These are phyloP conservation scores for Penicillium pancosmium DNA, from an alignment of 495 filamentous ascomycete genomes.

Conservation along the genomic window DNA sequence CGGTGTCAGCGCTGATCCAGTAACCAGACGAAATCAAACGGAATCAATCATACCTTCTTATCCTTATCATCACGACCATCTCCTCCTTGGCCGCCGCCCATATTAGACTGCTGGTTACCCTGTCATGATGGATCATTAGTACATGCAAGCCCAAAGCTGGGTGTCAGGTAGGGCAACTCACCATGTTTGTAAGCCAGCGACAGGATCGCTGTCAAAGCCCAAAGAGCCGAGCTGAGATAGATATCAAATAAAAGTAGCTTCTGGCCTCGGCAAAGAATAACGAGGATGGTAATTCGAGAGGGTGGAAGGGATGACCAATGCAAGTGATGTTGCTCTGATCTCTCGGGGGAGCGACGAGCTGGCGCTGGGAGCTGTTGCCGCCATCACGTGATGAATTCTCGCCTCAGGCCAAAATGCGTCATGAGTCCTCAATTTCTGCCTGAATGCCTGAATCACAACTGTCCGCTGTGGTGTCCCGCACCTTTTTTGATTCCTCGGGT, in stretches of 20 bases:
- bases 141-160: constrained; percentile 6
- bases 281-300: constrained; percentile 8
- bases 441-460: constrained; percentile 20
- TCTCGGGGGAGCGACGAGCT: constrained; percentile 27
- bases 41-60: constrained; percentile 73
- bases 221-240: constrained; percentile 3
- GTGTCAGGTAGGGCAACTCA: constrained; percentile 27
- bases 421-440: constrained; percentile 13
- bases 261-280: constrained; percentile 5
- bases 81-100: constrained; percentile 70
- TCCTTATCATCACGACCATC: constrained; percentile 88
- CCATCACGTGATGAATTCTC: constrained; percentile 22
- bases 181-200: constrained; percentile 39
- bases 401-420: constrained; percentile 31
- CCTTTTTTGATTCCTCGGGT: constrained; percentile 7
- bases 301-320: constrained; percentile 27
- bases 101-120: constrained; percentile 83
- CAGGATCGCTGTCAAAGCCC: constrained; percentile 18
- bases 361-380: constrained; percentile 29
- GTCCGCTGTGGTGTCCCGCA: constrained; percentile 1
- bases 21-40: constrained; percentile 1
- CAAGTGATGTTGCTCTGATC: constrained; percentile 15
- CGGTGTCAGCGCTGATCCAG: constrained; percentile 15
- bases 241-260: constrained; percentile 1
- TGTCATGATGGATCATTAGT: constrained; percentile 34